phyloP scores from a whole-genome alignment of 139 green algal species.

The Dunaliella primolecta region DNA sequence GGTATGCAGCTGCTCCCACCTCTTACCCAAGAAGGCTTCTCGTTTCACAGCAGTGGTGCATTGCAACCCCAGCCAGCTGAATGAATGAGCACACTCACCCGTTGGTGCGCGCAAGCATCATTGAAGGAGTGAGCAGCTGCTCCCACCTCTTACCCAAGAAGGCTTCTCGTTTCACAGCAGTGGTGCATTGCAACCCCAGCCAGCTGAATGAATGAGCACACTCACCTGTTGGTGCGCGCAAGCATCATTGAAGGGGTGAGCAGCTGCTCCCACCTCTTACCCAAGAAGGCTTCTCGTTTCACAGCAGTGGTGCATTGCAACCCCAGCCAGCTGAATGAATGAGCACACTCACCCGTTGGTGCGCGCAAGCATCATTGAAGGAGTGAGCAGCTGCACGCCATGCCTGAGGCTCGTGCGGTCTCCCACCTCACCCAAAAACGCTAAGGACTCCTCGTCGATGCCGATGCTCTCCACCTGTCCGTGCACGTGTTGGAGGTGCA shows the following conservation, averaged over 20 bases:
- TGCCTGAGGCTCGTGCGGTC: conserved; percentile 79
- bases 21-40: too few relatives aligned
- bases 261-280: conserved; percentile 90
- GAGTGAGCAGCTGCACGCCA: conserved; percentile 90
- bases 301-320: too few relatives aligned
- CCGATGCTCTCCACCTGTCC: conserved; percentile 83
- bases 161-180: too few relatives aligned
- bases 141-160: too few relatives aligned
- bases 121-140: conserved; percentile 90
- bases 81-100: conserved; percentile 45
- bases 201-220: too few relatives aligned
- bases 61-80: too few relatives aligned
- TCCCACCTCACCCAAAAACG: conserved; percentile 80
- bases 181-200: too few relatives aligned
- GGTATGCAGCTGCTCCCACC: conserved; percentile 89
- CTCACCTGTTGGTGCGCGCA: conserved; percentile 63
- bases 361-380: conserved; percentile 71
- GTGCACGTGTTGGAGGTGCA: not conserved
- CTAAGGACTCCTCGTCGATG: conserved; percentile 88
- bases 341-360: conserved; percentile 55
- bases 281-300: too few relatives aligned
- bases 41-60: too few relatives aligned
- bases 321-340: too few relatives aligned
- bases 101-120: conserved; percentile 74
- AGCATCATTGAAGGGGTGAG: conserved; percentile 86